Evolutionary conservation across 345 rosid genomes (phyloP).

Genomic region (Microcos paniculata): DNA sequence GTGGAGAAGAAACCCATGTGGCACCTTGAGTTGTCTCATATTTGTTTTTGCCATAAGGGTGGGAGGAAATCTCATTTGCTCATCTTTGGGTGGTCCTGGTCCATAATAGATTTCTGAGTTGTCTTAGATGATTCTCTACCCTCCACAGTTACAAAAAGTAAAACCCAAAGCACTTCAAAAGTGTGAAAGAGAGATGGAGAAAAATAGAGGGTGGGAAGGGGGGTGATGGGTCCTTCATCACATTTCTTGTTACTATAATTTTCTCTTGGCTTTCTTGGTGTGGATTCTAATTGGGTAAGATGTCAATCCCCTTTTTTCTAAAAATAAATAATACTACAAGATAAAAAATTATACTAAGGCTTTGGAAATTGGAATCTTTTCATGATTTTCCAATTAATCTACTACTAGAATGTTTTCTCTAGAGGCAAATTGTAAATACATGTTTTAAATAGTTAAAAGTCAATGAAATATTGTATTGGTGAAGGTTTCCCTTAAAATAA

Average conservation of each 20-base stretch:
- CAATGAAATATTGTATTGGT: too few species aligned
- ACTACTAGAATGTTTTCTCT: not conserved
- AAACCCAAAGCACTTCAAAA: not conserved
- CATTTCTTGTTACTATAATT: not conserved
- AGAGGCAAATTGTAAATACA: not conserved
- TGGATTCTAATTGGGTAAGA: not conserved
- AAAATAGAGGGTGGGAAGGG: not conserved
- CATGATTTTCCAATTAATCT: too few species aligned
- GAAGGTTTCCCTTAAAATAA: too few species aligned
- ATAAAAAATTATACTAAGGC: not conserved
- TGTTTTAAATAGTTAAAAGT: not conserved
- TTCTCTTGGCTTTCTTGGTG: not conserved
- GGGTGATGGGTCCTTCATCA: not conserved
- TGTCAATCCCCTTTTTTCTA: too few species aligned
- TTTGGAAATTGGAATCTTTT: not conserved
- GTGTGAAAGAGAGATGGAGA: not conserved
- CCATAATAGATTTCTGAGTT: not conserved
- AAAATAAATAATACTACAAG: not conserved
- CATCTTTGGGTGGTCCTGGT: conserved; percentile 26
- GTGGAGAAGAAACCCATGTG: conserved; percentile 21
- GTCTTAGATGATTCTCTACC: conserved; percentile 18
- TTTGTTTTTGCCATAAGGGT: not conserved
- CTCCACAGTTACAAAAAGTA: conserved; percentile 2
- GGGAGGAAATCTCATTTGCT: not conserved
- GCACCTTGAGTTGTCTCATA: not conserved